Percentiles rank a stretch among this genome's conserved stretches.
These are phyloP conservation scores for Lanmaoa pseudosensibilis DNA, from an alignment of 768 basidiomycete genomes.

Conservation along the genomic window DNA sequence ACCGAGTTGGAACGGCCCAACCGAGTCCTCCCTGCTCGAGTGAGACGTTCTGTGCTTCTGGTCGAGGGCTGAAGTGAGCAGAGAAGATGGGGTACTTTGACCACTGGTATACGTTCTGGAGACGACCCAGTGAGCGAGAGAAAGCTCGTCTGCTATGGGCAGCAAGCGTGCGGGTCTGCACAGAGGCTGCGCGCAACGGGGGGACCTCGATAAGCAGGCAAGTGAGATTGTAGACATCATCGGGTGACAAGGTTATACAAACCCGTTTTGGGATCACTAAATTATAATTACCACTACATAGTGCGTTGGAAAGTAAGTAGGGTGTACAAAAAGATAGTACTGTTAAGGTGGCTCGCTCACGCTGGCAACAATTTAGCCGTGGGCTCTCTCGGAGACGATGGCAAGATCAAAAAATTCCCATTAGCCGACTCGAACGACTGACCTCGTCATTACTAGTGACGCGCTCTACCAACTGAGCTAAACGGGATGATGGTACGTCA, in stretches of 20 bases:
- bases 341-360: not conserved
- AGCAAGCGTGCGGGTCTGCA: not conserved
- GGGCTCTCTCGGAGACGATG: no score
- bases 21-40: conserved; percentile 52
- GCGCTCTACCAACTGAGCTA: conserved; percentile 57
- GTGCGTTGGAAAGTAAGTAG: no score
- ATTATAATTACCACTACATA: not conserved
- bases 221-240: conserved; percentile 16
- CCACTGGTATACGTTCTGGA: conserved; percentile 48
- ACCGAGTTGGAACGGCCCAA: conserved; percentile 79
- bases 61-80: conserved; percentile 66
- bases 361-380: no score
- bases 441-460: conserved; percentile 73
- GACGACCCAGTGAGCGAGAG: not conserved
- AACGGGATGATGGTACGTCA: conserved; percentile 25
- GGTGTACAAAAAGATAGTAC: not conserved
- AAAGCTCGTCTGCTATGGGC: not conserved
- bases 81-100: conserved; percentile 45
- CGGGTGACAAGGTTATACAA: not conserved
- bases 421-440: conserved; percentile 66
- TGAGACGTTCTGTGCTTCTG: conserved; percentile 45
- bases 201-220: conserved; percentile 5
- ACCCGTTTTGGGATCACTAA: conserved; percentile 8
- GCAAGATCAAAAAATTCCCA: conserved; percentile 30
- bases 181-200: conserved; percentile 3